Percentiles rank a stretch among this genome's conserved stretches.
phyloP scores from a whole-genome alignment of 2,329 filamentous ascomycete species.

The Paraconiothyrium brasiliense region DNA sequence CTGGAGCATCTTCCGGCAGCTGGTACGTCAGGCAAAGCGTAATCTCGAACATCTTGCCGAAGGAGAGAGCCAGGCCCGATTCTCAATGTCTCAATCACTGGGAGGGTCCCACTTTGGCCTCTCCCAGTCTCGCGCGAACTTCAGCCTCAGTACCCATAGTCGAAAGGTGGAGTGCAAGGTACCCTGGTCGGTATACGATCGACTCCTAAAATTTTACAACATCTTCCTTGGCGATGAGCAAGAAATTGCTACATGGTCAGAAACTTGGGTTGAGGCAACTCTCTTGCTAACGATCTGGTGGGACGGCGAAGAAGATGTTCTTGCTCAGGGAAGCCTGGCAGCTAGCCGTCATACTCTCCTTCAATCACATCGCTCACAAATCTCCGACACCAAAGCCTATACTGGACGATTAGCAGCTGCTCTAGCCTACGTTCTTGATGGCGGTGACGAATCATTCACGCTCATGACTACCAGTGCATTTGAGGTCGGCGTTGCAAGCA shows the following conservation, averaged over 20 bases:
- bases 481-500: conserved; percentile 82
- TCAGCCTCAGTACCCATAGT: conserved; percentile 72
- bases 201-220: conserved; percentile 80
- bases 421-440: conserved; percentile 72
- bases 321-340: conserved; percentile 53
- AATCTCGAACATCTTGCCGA: conserved; percentile 82
- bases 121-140: conserved; percentile 61
- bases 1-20: conserved; percentile 85
- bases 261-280: conserved; percentile 93
- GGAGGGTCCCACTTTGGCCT: conserved; percentile 51
- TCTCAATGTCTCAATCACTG: conserved; percentile 56
- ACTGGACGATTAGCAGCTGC: conserved; percentile 75
- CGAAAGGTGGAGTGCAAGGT: conserved; percentile 83
- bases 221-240: conserved; percentile 79
- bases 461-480: conserved; percentile 79
- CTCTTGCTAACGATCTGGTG: conserved; percentile 89
- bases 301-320: conserved; percentile 74
- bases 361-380: conserved; percentile 53
- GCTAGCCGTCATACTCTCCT: conserved; percentile 56
- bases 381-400: conserved; percentile 71
- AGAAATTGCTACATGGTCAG: conserved; percentile 78
- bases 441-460: conserved; percentile 72
- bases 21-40: conserved; percentile 73
- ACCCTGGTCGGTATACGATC: conserved; percentile 90
- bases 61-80: conserved; percentile 66